Conservation (phyloP, 2,329 filamentous ascomycete species). For the Ophiobolus disseminans region DNA sequence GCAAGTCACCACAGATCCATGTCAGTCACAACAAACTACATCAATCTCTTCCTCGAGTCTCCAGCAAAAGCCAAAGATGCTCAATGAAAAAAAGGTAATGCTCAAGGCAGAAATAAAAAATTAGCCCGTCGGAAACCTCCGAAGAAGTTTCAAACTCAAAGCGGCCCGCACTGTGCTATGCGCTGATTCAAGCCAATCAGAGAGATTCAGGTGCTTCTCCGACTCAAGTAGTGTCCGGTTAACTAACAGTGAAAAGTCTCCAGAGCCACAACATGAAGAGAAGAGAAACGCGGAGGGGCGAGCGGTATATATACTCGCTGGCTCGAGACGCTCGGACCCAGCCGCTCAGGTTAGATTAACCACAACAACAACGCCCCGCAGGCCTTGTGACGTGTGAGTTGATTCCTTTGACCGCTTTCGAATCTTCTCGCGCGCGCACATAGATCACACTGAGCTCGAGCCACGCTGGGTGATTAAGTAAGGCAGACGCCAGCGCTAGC, state of each 20-base stretch:
- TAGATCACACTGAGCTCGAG: no score
- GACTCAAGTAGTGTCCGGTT: no score
- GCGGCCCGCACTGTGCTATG: constrained; percentile 1
- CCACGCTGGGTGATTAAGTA: no score
- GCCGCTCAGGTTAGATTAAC: no score
- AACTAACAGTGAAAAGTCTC: no score
- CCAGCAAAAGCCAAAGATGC: background rate
- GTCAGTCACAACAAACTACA: background rate
- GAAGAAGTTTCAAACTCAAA: background rate
- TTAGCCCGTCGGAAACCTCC: background rate
- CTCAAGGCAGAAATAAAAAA: background rate
- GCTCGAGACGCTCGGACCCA: no score
- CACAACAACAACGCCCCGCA: no score
- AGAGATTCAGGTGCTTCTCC: background rate
- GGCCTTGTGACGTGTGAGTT: no score
- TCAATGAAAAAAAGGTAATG: background rate
- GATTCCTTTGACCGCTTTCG: no score
- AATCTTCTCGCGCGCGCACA: no score
- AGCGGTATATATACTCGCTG: background rate
- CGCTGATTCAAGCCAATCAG: background rate
- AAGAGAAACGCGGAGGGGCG: background rate
- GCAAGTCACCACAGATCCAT: background rate
- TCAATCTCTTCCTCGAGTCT: constrained; percentile 1
- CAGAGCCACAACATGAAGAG: background rate
- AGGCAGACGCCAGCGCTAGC: no score